Base-by-base conservation (phyloP, 2,329 filamentous ascomycete genomes). In the Sporothrix luriei region DNA sequence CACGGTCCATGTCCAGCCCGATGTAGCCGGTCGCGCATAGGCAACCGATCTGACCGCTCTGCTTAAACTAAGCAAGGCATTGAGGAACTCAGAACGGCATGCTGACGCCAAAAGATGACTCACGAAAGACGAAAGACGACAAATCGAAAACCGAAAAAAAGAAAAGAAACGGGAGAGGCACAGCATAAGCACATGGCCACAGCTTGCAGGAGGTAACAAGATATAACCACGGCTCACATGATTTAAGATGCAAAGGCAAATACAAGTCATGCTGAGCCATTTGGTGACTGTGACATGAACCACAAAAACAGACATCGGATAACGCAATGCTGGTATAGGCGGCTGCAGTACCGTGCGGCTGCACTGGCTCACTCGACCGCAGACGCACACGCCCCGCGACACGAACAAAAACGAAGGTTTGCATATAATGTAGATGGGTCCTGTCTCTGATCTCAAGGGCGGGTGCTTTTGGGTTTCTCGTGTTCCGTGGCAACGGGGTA, bases 1-100 rank as follows among this genome's bases (percentile, higher is more conserved):
- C 57, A 46, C 46, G 57, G 16, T 64, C 59, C 59, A 43, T 29
- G 24, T n/a, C 48, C 43, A 40, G 59, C 59, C 43, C 62, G 52
- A 40, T 11, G 26, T 11, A 24, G 40, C 43, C 43, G 40, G n/a
- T 21, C 49, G 59, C 38, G 61, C 19, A 64, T 62, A 64, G 48
- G 43, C 59, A 49, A n/a, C 13, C 33, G 40, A 24, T 14, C 16
- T 38, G 29, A 16, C 26, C 54, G 29, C 38, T 46, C 9, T 29
- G 38, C 59, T 21, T 21, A 62, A 62, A 33, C 40, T 16, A 29
- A 40, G 40, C 59, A 48, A 26, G 40, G 40, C 40, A 40, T 64
- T 29, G 43, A 21, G 19, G 38, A 61, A 26, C 38, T 57, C 29
- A 38, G 29, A 38, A 21, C 54, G 54, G 54, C 57, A 43, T 46